These are phyloP conservation scores for Candida chauliodis DNA, from an alignment of 805 yeast species.

Conservation along the genomic window DNA sequence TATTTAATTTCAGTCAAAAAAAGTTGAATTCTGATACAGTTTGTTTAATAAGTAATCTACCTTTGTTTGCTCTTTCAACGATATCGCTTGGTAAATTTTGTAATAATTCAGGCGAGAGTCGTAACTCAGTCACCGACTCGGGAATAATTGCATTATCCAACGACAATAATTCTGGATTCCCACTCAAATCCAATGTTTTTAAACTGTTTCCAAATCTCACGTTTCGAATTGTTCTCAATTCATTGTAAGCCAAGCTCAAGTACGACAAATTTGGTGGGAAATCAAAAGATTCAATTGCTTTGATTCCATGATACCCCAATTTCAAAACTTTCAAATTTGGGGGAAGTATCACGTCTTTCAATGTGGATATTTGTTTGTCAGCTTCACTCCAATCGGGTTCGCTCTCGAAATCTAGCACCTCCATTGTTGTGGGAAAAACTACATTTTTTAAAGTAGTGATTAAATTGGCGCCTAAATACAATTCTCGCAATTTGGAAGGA, in stretches of 20 bases:
- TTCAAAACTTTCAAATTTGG: conserved; percentile 30
- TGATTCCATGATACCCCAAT: conserved; percentile 38
- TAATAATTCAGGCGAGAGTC: conserved; percentile 32
- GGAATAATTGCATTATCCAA: conserved; percentile 38
- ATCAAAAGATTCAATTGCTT: conserved; percentile 35
- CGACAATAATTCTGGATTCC: conserved; percentile 36
- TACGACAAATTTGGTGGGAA: conserved; percentile 31
- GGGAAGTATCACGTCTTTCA: conserved; percentile 41
- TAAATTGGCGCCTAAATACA: conserved; percentile 39
- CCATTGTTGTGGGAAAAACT: conserved; percentile 33
- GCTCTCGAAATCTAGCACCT: conserved; percentile 40
- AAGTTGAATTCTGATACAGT: neutral
- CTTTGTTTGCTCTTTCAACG: conserved; percentile 38
- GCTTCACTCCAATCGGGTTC: conserved; percentile 39
- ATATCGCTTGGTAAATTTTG: conserved; percentile 34
- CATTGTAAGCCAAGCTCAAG: conserved; percentile 37
- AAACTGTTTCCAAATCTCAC: conserved; percentile 34
- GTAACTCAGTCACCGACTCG: conserved; percentile 33
- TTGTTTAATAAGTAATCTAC: conserved; percentile 23
- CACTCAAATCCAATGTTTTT: conserved; percentile 35
- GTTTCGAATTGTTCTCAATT: conserved; percentile 32
- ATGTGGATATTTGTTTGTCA: conserved; percentile 38
- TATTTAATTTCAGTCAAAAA: no score
- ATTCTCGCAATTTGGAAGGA: conserved; percentile 31
- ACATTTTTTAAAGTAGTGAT: conserved; percentile 45